A percentile compares a stretch with the other conserved stretches of the same genome.
Evolutionary conservation across 2,329 filamentous ascomycete genomes (phyloP).

Genomic region (Verticillium tricorpus): DNA sequence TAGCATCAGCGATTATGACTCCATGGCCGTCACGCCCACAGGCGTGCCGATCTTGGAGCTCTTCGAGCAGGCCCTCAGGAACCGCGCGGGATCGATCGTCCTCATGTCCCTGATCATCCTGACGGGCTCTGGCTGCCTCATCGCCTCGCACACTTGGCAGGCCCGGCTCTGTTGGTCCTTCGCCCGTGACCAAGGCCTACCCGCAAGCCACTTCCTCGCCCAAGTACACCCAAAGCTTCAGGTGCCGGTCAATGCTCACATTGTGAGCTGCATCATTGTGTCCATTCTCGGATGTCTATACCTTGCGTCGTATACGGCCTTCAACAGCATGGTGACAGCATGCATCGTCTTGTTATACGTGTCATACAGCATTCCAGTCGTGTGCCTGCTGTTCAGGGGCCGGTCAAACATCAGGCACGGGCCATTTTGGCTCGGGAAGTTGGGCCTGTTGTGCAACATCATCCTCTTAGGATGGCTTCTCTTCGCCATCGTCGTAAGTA

Average conservation of each 20-base stretch:
- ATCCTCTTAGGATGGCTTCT: not conserved
- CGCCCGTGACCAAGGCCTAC: slow-evolving; percentile 6
- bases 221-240: not conserved
- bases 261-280: not conserved
- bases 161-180: slow-evolving; percentile 9
- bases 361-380: not conserved
- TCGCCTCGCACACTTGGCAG: slow-evolving; percentile 8
- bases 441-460: not conserved
- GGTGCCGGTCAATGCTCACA: slow-evolving; percentile 6
- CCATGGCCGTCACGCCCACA: not conserved
- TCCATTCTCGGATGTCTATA: slow-evolving; percentile 5
- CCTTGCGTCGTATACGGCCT: slow-evolving; percentile 5
- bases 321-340: slow-evolving; percentile 6
- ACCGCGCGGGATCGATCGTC: not conserved
- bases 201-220: not conserved
- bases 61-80: slow-evolving; percentile 5
- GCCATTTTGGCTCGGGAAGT: not conserved
- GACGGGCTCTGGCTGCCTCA: slow-evolving; percentile 2
- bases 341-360: not conserved
- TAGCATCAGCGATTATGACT: slow-evolving; percentile 16
- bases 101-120: slow-evolving; percentile 1
- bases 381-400: not conserved
- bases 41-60: slow-evolving; percentile 7
- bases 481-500: not conserved
- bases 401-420: not conserved